Evolutionary conservation across 441 rosid species (phyloP), one percentile per base, ranked within the genome.

Genomic region (Corymbia calophylla): DNA sequence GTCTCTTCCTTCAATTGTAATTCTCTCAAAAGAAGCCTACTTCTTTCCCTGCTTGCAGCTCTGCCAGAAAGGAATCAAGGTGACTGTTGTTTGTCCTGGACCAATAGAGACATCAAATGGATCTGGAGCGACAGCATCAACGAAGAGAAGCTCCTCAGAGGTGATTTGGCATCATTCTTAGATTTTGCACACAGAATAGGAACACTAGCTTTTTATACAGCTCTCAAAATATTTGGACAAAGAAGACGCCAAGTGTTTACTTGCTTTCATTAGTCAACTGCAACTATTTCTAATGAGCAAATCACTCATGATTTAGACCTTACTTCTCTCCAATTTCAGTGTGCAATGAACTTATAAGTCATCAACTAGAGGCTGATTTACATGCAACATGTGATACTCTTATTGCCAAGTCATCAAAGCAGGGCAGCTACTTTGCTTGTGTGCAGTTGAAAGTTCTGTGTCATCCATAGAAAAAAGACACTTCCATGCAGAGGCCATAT

Each of bases 71-170:
- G 99, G 99, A 87, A 95, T 97, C 92, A 94, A 95, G 93, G 99
- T 97, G 91, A 97, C 99, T 19, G 89, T 97, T 86, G 97, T 97
- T 91, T 97, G 98, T 93, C 99, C 99, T 25, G 99, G 99, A 91
- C 99, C 99, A 18, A 93, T 97, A 92, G 94, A 93, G 89, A 97
- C 99, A 87, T 92, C 95, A 53, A 93, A 93, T 91, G 97, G 94
- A 60, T 90, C 94, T 90, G 98, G 95, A 91, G 92, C 92, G 58
- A 90, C 96, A 87, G 87, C 94, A 88, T 92, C 96, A 7, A 93
- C 89, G 55, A 92, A 92, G 77, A 94, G 93, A 89, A 89, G 89
- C 49, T 92, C 91, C 86, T 92, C 93, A n/a, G 97, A 95, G 95
- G 99, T 95, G 88, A 81, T 91, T 88, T 89, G 64, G 35, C 51